Evolutionary conservation across 1,284 basidiomycete genomes (phyloP), one percentile per base, ranked within the genome.

Genomic region (Mycena sp.): DNA sequence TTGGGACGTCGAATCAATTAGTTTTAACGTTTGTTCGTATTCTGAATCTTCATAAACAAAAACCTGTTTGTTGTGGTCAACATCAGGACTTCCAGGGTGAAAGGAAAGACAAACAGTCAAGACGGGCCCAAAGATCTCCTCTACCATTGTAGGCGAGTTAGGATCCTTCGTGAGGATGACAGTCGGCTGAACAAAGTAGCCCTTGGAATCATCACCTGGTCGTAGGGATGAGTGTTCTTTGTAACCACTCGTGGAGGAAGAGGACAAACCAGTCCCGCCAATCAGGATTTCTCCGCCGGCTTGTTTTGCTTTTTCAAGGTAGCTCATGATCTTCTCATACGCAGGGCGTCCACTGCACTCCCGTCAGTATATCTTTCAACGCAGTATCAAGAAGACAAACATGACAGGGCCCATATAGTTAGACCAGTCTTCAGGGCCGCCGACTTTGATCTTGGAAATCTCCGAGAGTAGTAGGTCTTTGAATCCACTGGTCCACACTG

Each of bases 351-450:
- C 91, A 72, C 92, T 94, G 63, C 2, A 63, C 55, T 40, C 28
- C 14, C 57, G 25, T 48, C 41, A 61, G 51, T 10, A 48, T 26
- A 45, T 58, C 14, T 51, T 38, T 45, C 30, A 25, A 38, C 12
- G 28, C 23, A 19, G 57, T 3, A 55, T 45, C 65, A 45, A 50
- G 6, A 43, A 41, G 41, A 78, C 85, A 63, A 76, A 95, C 90
- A 99, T 99, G 67, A 99, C 98, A 62, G 97, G 96, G 17, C 98
- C 97, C 84, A 97, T 88, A 75, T 98, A 99, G 83, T 95, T 91
- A 62, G 83, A 75, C 78, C 92, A 96, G 66, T 96, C 91, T 57
- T 87, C 82, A 30, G 89, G 87, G 28, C 88, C 80, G 9, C 98
- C 97, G 67, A 98, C 86, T 72, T 89, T 94, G 77, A 99, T 95